phyloP scores from a whole-genome alignment of 2,329 filamentous ascomycete species.

The Exutisphaerella laricina region DNA sequence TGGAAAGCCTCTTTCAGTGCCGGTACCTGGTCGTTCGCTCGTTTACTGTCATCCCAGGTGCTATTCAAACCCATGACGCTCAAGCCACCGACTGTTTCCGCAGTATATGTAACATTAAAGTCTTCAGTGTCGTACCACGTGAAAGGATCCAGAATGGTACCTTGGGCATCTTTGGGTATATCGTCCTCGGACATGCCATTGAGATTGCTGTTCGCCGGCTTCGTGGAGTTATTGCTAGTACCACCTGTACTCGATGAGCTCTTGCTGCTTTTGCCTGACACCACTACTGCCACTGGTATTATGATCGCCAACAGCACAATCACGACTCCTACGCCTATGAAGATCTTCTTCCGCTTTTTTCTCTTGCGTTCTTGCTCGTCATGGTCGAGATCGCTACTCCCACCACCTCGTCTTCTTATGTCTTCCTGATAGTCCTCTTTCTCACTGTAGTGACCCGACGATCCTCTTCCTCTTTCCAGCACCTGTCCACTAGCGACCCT shows the following conservation, averaged over 20 bases:
- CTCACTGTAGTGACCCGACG: constrained; percentile 36
- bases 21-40: constrained; percentile 74
- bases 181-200: constrained; percentile 39
- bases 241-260: constrained; percentile 13
- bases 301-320: constrained; percentile 42
- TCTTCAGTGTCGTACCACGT: constrained; percentile 84
- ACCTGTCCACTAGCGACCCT: constrained; percentile 45
- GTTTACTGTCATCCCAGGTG: constrained; percentile 75
- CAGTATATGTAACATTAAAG: constrained; percentile 93
- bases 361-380: constrained; percentile 39
- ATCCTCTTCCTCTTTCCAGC: constrained; percentile 35
- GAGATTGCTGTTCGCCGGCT: constrained; percentile 43
- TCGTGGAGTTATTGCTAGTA: constrained; percentile 21
- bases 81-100: constrained; percentile 75
- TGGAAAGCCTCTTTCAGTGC: constrained; percentile 70
- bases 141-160: constrained; percentile 79
- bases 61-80: constrained; percentile 83
- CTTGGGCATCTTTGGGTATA: constrained; percentile 56
- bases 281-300: constrained; percentile 43
- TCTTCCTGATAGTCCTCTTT: constrained; percentile 38
- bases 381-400: constrained; percentile 32
- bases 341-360: constrained; percentile 51
- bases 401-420: constrained; percentile 38
- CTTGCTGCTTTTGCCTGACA: constrained; percentile 39
- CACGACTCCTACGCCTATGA: constrained; percentile 36